Base-by-base conservation (phyloP, 148 eudicot genomes). In the Cornus florida region DNA sequence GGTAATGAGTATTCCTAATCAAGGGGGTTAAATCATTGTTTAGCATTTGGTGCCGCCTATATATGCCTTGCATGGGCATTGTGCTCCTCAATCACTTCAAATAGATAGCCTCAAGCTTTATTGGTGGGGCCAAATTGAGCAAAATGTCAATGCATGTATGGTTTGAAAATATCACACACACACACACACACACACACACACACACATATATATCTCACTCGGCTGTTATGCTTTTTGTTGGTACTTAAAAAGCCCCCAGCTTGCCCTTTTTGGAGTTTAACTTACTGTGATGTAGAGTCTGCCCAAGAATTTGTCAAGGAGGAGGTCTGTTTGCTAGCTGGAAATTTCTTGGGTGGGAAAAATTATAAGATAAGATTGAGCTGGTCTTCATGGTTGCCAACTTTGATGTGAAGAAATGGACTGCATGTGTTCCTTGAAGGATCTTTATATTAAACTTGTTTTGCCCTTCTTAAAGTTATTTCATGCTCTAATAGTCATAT, bases 11-110 rank as follows among this genome's bases (percentile, higher is more conserved):
- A 39, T 0, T 43, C 77, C 12, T 53, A 65, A 39, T 48, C 70
- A 9, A 43, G 16, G 5, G 70, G 70, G 62, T 74, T 39, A 46
- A n/a, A 77, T 72, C 56, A 74, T n/a, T 75, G 1, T 82, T 62
- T 68, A 75, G 32, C 79, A 43, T 56, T 53, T 79, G 32, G 75
- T 79, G 80, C 82, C 80, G 82, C 67, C 79, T 46, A 71, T n/a
- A n/a, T n/a, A n/a, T 67, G 56, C 10, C 77, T 75, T 53, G 19
- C 59, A 53, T 53, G 14, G 53, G 17, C 17, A 68, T 70, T 72
- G 8, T n/a, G n/a, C n/a, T n/a, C n/a, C 28, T 6, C 32, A 41
- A 3, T 28, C 24, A 57, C 14, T 32, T 48, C 38, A 11, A 46
- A 70, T 53, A 7, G 56, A 41, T 1, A 41, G 41, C 3, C 14